Evolutionary conservation across 768 basidiomycete genomes (phyloP), one percentile per base, ranked within the genome.

Genomic region (Mrakia gelida): DNA sequence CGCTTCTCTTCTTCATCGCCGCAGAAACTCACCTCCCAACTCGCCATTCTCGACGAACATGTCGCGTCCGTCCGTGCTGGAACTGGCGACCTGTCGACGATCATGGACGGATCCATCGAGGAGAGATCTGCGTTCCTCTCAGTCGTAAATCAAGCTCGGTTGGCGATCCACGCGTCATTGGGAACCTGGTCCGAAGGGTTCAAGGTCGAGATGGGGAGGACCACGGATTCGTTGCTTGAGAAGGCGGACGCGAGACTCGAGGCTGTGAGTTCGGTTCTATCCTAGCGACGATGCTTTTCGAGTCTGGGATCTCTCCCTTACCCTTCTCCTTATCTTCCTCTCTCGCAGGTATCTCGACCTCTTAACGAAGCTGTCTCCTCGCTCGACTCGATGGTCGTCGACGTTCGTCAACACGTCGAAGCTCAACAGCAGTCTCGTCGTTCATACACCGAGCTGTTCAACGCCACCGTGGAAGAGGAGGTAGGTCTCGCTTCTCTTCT

Each of bases 381-480:
- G 18, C 52, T 72, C 8, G 28, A 49, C 28, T 26, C 71, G n/a
- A 72, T 52, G 61, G 38, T 78, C 30, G 32, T 65, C 49, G 77
- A 71, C 38, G 41, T 67, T 16, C 43, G 70, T 13, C 34, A 61
- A 6, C 63, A 59, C 38, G 68, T 26, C 30, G 16, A 30, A 18
- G 43, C 73, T 3, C 61, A 45, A 61, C 28, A 49, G 41, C 61
- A 28, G 26, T 18, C 63, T 38, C 38, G 38, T 8, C 38, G 38
- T 8, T 38, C 38, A 8, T 38, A 38, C 38, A 38, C 38, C 38
- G 38, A 38, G 8, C 8, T 38, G 10, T 15, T 75, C 13, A 61
- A 75, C 61, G 34, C 41, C 38, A 75, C 73, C 8, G 62, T 63
- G 0, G 61, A 45, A n/a, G 75, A 70, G 13, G 75, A 76, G 34